Evolutionary conservation across 257 asterid genomes (phyloP).

Genomic region (Fraxinus quadrangulata): DNA sequence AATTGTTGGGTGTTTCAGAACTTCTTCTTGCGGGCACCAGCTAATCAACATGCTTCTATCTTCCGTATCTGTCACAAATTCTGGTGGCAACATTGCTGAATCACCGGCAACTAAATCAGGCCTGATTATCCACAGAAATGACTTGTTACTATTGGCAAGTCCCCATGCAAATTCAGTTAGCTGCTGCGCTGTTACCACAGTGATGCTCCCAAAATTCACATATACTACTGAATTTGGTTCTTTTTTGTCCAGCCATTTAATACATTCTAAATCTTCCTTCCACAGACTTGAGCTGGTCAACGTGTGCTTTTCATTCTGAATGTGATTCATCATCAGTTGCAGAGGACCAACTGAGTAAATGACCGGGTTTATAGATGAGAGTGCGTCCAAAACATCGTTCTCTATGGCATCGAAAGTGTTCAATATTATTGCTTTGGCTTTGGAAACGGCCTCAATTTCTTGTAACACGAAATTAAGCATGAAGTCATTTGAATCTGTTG

Average conservation of each 20-base stretch:
- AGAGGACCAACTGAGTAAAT: background rate
- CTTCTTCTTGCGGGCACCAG: too few species aligned
- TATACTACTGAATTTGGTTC: background rate
- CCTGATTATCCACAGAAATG: too few species aligned
- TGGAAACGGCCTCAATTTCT: slow-evolving; percentile 6
- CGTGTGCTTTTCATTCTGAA: background rate
- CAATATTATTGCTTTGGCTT: slow-evolving; percentile 14
- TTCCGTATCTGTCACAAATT: too few species aligned
- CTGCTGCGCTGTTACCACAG: background rate
- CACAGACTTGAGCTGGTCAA: background rate
- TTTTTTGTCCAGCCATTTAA: background rate
- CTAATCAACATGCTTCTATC: too few species aligned
- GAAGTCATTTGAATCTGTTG: slow-evolving; percentile 23
- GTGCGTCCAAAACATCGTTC: slow-evolving; percentile 4
- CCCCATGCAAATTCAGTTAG: too few species aligned
- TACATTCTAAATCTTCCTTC: background rate
- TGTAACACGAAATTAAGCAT: slow-evolving; percentile 17
- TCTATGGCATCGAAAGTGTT: slow-evolving; percentile 30
- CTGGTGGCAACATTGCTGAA: too few species aligned
- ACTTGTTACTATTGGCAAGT: too few species aligned
- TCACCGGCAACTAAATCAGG: too few species aligned
- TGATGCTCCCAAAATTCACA: background rate
- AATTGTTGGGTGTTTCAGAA: too few species aligned
- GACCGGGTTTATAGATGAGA: background rate
- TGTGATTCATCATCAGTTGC: background rate